phyloP scores from a whole-genome alignment of 2,329 filamentous ascomycete genomes.

The Microdochium nivale region DNA sequence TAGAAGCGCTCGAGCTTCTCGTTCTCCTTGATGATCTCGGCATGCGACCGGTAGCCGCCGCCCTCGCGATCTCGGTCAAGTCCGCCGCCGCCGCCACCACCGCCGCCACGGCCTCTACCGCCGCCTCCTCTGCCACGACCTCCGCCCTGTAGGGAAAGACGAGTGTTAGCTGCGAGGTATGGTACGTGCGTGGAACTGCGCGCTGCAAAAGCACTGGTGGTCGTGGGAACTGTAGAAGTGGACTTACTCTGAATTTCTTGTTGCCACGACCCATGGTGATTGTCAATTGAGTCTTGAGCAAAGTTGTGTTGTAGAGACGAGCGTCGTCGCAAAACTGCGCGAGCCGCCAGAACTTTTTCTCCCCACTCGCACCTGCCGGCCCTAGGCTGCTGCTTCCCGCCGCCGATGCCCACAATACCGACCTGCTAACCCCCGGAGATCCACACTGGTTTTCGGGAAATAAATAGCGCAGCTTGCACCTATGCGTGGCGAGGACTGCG shows the following conservation, averaged over 20 bases:
- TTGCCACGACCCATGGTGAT: constrained; percentile 13
- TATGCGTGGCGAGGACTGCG: no score
- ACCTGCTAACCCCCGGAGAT: no score
- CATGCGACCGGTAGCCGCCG: constrained; percentile 33
- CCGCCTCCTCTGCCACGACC: constrained; percentile 16
- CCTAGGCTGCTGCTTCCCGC: no score
- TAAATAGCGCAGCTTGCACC: no score
- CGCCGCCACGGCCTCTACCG: constrained; percentile 25
- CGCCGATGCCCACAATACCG: no score
- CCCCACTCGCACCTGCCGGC: neutral
- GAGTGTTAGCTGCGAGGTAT: neutral
- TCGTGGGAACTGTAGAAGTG: neutral
- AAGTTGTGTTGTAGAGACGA: neutral
- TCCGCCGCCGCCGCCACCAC: constrained; percentile 33
- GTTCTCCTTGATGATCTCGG: constrained; percentile 68
- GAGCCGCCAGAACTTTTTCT: neutral
- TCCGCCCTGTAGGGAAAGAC: constrained; percentile 3
- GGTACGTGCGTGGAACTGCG: neutral
- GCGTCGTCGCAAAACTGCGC: neutral
- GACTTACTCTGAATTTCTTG: constrained; percentile 17
- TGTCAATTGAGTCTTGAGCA: neutral
- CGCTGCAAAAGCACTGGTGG: neutral
- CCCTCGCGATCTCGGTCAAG: constrained; percentile 21
- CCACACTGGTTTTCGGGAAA: no score
- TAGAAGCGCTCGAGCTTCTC: constrained; percentile 83